Conservation (phyloP, 208 protist genomes). For the Wallacemonas rigidus region DNA sequence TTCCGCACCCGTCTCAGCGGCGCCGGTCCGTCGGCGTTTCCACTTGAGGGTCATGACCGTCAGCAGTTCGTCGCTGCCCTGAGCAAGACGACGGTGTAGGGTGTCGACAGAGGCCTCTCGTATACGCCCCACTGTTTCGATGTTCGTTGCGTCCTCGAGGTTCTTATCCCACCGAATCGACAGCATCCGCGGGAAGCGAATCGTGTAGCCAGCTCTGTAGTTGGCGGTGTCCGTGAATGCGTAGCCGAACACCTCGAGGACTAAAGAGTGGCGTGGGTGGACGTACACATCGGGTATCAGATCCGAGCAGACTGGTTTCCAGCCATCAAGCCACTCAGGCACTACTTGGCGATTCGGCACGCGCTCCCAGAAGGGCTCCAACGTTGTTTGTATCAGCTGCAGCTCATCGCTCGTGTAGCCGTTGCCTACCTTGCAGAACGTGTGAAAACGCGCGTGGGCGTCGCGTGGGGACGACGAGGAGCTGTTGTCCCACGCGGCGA, state of each 20-base stretch:
- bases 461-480: conserved; percentile 2
- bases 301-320: conserved; percentile 34
- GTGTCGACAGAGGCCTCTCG: conserved; percentile 25
- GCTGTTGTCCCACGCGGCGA: conserved; percentile 34
- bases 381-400: conserved; percentile 21
- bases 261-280: conserved; percentile 36
- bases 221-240: conserved; percentile 36
- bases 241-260: conserved; percentile 61
- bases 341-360: conserved; percentile 24
- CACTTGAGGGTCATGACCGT: conserved; percentile 32
- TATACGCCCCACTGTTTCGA: conserved; percentile 18
- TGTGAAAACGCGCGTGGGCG: conserved; percentile 28
- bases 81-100: conserved; percentile 15
- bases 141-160: conserved; percentile 28
- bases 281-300: conserved; percentile 57
- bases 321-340: conserved; percentile 41
- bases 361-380: conserved; percentile 49
- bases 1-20: not conserved
- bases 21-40: conserved; percentile 14
- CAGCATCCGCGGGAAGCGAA: conserved; percentile 63
- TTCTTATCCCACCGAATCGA: conserved; percentile 53
- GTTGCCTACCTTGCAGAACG: conserved; percentile 67
- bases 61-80: conserved; percentile 24
- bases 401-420: conserved; percentile 63
- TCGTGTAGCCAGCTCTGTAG: conserved; percentile 44